Evolutionary conservation across 164 flowering plant genomes (phyloP).

Genomic region (Berberis thunbergii): DNA sequence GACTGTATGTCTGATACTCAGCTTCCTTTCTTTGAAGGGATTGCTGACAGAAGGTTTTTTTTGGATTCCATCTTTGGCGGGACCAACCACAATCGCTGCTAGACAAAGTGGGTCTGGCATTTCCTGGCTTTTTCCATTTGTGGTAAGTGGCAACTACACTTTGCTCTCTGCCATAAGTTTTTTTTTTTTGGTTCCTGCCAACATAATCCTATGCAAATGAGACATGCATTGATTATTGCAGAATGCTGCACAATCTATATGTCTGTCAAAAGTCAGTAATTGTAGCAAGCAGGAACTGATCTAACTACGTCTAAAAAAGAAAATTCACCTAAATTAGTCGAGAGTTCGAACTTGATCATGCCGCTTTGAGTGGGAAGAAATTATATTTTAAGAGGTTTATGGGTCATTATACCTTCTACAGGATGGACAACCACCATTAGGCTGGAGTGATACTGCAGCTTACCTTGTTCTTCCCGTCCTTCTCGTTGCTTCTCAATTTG

Average conservation of each 20-base stretch:
- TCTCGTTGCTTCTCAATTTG: conserved; percentile 78
- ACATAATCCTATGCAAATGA: too few relatives aligned
- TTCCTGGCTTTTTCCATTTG: conserved; percentile 96
- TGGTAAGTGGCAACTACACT: conserved; percentile 40
- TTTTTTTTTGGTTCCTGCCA: background rate
- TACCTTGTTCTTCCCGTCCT: conserved; percentile 96
- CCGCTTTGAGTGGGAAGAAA: background rate
- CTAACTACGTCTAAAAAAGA: too few relatives aligned
- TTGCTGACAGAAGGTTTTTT: conserved; percentile 96
- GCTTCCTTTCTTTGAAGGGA: conserved; percentile 37
- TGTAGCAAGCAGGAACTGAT: too few relatives aligned
- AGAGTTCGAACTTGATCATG: too few relatives aligned
- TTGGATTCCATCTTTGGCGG: conserved; percentile 98
- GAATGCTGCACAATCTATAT: too few relatives aligned
- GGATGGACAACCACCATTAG: conserved; percentile 99
- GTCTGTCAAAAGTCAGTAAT: too few relatives aligned
- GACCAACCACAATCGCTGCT: conserved; percentile 96
- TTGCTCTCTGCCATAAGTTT: conserved; percentile 1
- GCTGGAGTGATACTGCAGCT: conserved; percentile 87
- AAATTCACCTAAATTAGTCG: too few relatives aligned
- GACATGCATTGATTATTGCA: too few relatives aligned
- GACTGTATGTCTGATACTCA: too few relatives aligned
- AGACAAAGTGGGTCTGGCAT: conserved; percentile 95
- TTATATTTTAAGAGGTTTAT: background rate
- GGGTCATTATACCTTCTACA: conserved; percentile 23